Evolutionary conservation across 2,329 filamentous ascomycete genomes (phyloP).

Genomic region (Metarhizium album): DNA sequence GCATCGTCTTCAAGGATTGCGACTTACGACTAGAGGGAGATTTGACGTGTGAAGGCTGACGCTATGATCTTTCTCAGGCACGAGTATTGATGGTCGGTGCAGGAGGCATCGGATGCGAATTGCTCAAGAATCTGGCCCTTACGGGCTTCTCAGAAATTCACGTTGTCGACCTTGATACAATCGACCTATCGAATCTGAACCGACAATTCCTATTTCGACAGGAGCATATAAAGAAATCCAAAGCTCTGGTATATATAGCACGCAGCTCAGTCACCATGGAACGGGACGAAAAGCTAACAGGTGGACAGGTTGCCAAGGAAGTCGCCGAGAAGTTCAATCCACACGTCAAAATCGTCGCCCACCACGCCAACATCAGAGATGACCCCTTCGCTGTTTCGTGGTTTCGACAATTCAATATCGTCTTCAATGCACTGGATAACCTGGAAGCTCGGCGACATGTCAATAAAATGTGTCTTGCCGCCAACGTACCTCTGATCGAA

Average conservation of each 20-base stretch:
- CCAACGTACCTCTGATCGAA: conserved; percentile 83
- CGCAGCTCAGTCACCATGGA: background rate
- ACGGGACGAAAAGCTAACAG: conserved; percentile 10
- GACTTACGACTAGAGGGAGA: background rate
- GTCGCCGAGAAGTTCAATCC: conserved; percentile 87
- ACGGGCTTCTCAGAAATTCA: conserved; percentile 88
- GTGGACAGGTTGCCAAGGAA: conserved; percentile 72
- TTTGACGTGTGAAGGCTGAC: background rate
- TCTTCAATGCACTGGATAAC: conserved; percentile 97
- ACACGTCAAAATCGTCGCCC: conserved; percentile 70
- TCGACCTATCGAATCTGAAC: conserved; percentile 95
- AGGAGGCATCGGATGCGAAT: conserved; percentile 92
- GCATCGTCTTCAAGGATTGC: background rate
- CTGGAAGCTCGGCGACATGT: conserved; percentile 88
- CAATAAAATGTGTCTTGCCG: conserved; percentile 93
- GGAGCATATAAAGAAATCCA: conserved; percentile 96
- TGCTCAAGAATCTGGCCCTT: conserved; percentile 91
- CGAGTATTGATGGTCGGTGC: conserved; percentile 90
- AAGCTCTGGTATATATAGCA: conserved; percentile 60
- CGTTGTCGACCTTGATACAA: conserved; percentile 94
- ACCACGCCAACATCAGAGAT: conserved; percentile 95
- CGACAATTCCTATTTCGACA: conserved; percentile 94
- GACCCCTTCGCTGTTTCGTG: conserved; percentile 74
- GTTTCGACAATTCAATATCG: conserved; percentile 73
- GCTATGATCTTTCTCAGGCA: conserved; percentile 41